Percentiles rank a stretch among this genome's conserved stretches.
Conservation (phyloP, 164 flowering plant species). For the Santalum album region DNA sequence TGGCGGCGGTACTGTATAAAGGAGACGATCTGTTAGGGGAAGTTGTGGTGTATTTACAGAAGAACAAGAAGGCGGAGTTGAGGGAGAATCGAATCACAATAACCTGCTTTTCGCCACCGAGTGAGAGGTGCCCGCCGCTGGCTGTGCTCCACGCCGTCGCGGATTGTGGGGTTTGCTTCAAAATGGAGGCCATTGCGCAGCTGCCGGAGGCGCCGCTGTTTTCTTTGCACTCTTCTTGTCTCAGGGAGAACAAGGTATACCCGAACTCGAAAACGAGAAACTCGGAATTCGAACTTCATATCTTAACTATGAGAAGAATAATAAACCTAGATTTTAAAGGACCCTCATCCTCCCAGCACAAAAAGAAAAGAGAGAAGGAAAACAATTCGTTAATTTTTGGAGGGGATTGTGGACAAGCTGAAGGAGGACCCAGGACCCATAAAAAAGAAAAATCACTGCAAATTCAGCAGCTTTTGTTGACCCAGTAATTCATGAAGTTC, state of each 20-base stretch:
- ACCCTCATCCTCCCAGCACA: too few relatives aligned
- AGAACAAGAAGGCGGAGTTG: slow-evolving; percentile 20
- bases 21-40: slow-evolving; percentile 79
- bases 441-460: too few relatives aligned
- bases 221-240: slow-evolving; percentile 72
- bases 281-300: too few relatives aligned
- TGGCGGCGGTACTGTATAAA: slow-evolving; percentile 52
- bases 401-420: too few relatives aligned
- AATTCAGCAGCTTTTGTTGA: too few relatives aligned
- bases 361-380: too few relatives aligned
- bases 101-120: slow-evolving; percentile 54
- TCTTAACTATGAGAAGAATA: too few relatives aligned
- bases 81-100: slow-evolving; percentile 59
- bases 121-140: slow-evolving; percentile 96
- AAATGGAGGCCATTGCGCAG: slow-evolving; percentile 56
- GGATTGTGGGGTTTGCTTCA: slow-evolving; percentile 66
- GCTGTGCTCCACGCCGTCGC: slow-evolving; percentile 86
- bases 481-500: not conserved
- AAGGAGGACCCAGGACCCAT: too few relatives aligned
- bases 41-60: slow-evolving; percentile 55
- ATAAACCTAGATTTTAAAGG: too few relatives aligned
- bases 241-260: slow-evolving; percentile 93
- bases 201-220: slow-evolving; percentile 48
- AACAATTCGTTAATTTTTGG: too few relatives aligned
- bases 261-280: too few relatives aligned